Evolutionary conservation across 2,329 filamentous ascomycete species (phyloP).

Genomic region (Hypoxylon sp.): DNA sequence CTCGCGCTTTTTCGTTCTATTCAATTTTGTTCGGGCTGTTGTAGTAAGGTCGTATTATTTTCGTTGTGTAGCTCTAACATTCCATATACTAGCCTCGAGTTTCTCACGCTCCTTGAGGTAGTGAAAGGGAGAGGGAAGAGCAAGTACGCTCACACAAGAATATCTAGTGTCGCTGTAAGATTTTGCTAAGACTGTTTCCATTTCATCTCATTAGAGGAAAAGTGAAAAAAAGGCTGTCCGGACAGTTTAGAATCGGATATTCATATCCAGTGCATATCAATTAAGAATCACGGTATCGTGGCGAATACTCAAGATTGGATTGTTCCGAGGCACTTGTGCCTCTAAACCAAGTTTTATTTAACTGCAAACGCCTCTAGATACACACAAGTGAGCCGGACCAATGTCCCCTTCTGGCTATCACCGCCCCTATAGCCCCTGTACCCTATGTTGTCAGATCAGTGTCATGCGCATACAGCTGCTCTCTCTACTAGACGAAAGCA

Average conservation of each 20-base stretch:
- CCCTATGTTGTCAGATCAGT: conserved; percentile 35
- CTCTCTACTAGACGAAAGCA: conserved; percentile 21
- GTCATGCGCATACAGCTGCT: conserved; percentile 24
- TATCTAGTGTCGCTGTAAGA: too few species aligned
- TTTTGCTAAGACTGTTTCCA: background rate
- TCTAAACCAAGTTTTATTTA: conserved; percentile 56
- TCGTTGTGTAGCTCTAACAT: background rate
- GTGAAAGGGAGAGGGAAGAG: too few species aligned
- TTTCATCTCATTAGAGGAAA: background rate
- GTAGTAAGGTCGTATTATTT: too few species aligned
- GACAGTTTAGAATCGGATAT: background rate
- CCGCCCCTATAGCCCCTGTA: background rate
- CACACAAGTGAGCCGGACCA: conserved; percentile 36
- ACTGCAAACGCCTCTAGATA: conserved; percentile 55
- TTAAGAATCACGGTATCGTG: background rate
- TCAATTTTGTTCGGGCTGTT: too few species aligned
- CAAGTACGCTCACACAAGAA: too few species aligned
- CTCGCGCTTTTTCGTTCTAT: too few species aligned
- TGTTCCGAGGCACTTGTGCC: conserved; percentile 55
- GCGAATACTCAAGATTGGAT: background rate
- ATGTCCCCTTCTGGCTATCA: conserved; percentile 10
- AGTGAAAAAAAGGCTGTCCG: background rate
- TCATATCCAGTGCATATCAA: background rate
- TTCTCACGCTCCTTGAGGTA: background rate
- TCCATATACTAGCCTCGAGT: background rate